These are phyloP conservation scores for Vicia villosa DNA, from an alignment of 306 rosid genomes.

Conservation along the genomic window DNA sequence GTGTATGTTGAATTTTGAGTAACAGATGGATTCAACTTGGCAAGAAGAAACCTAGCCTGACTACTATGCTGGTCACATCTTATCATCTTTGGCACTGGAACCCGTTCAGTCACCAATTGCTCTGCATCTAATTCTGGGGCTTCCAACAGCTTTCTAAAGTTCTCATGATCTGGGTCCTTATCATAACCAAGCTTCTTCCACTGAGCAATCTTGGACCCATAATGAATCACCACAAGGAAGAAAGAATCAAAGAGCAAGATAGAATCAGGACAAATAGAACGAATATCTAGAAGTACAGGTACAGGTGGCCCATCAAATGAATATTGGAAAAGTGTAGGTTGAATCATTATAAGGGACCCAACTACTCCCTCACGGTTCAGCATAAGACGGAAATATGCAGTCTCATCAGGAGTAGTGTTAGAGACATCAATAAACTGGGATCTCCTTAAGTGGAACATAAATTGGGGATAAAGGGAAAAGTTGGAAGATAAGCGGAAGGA, in stretches of 20 bases:
- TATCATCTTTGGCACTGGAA: constrained; percentile 76
- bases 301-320: constrained; percentile 88
- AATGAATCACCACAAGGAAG: constrained; percentile 83
- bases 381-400: constrained; percentile 80
- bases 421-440: constrained; percentile 89
- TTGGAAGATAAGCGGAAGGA: constrained; percentile 75
- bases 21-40: constrained; percentile 90
- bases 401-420: constrained; percentile 83
- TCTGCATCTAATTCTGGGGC: constrained; percentile 85
- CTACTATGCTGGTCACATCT: constrained; percentile 90
- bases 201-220: constrained; percentile 77
- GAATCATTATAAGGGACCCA: constrained; percentile 89
- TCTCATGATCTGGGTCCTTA: constrained; percentile 77
- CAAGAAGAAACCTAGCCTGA: constrained; percentile 94
- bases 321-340: constrained; percentile 82
- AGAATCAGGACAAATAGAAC: constrained; percentile 75
- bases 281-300: constrained; percentile 83
- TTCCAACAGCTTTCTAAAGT: constrained; percentile 77
- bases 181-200: constrained; percentile 91
- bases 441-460: constrained; percentile 85
- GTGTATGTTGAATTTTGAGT: constrained; percentile 80
- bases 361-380: constrained; percentile 85
- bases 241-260: constrained; percentile 88
- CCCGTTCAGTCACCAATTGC: constrained; percentile 63
- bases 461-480: constrained; percentile 89